phyloP scores from a whole-genome alignment of 2,329 filamentous ascomycete species.

The Elsinoe australis region DNA sequence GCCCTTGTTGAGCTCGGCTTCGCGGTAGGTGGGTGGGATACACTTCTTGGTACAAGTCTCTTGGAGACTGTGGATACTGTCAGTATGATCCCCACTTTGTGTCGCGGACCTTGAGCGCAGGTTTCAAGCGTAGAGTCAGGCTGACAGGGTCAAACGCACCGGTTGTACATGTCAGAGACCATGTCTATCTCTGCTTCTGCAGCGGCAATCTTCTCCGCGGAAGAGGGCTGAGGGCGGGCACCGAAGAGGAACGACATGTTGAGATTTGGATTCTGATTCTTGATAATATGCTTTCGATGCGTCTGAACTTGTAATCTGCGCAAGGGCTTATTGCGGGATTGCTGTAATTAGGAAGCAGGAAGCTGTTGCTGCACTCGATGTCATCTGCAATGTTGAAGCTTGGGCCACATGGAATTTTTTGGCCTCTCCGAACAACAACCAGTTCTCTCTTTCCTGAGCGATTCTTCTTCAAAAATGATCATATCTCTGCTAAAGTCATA shows the following conservation, averaged over 20 bases:
- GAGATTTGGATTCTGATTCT: no score
- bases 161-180: slow-evolving; percentile 95
- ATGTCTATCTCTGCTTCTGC: slow-evolving; percentile 97
- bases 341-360: slow-evolving; percentile 3
- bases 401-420: slow-evolving; percentile 20
- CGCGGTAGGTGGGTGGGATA: slow-evolving; percentile 84
- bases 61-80: slow-evolving; percentile 49
- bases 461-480: no score
- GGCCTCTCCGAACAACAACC: no score
- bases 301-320: no score
- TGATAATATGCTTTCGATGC: no score
- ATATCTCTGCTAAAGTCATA: no score
- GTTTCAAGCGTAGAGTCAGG: background rate
- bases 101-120: no score
- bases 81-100: no score
- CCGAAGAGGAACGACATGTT: slow-evolving; percentile 67
- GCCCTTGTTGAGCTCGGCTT: slow-evolving; percentile 96
- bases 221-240: slow-evolving; percentile 72
- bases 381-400: no score
- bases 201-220: slow-evolving; percentile 92
- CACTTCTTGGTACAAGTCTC: slow-evolving; percentile 91
- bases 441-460: no score
- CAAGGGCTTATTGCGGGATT: no score
- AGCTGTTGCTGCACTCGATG: no score
- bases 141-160: slow-evolving; percentile 48